Evolutionary conservation across 352 stramenopile genomes (phyloP).

Genomic region (Phytopythium boreale): DNA sequence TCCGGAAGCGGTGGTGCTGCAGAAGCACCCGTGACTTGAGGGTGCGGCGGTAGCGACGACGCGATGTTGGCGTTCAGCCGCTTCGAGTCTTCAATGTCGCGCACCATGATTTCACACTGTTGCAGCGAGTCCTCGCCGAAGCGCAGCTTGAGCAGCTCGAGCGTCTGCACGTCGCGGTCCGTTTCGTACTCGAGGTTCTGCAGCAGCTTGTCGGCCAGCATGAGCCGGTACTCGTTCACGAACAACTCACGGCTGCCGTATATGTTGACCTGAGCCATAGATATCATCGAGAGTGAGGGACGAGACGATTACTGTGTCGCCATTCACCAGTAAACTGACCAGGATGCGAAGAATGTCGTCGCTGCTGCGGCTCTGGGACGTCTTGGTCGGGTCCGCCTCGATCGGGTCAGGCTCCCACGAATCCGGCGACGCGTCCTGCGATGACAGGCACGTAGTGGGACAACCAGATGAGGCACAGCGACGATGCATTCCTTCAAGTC

Average conservation of each 20-base stretch:
- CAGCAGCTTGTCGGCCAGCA: slow-evolving; percentile 97
- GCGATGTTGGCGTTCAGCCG: slow-evolving; percentile 90
- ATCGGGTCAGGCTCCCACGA: slow-evolving; percentile 91
- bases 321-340: slow-evolving; percentile 24
- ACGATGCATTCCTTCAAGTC: not conserved
- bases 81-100: slow-evolving; percentile 97
- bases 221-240: slow-evolving; percentile 98
- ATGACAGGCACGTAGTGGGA: not conserved
- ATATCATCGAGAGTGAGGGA: not conserved
- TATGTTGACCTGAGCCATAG: slow-evolving; percentile 84
- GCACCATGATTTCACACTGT: slow-evolving; percentile 98
- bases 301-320: not conserved
- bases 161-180: slow-evolving; percentile 92
- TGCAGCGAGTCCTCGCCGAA: slow-evolving; percentile 95
- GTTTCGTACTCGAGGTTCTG: slow-evolving; percentile 93
- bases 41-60: slow-evolving; percentile 29
- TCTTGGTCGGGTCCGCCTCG: slow-evolving; percentile 81
- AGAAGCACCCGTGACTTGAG: not conserved
- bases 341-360: slow-evolving; percentile 97
- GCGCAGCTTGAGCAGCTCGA: slow-evolving; percentile 96
- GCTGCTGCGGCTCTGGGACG: slow-evolving; percentile 68
- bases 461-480: not conserved
- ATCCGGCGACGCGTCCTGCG: slow-evolving; percentile 71
- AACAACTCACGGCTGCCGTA: slow-evolving; percentile 98
- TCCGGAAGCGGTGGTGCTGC: not conserved